Percentiles rank a stretch among this genome's conserved stretches.
Evolutionary conservation across 768 basidiomycete species (phyloP).

Genomic region (Lactarius deliciosus): DNA sequence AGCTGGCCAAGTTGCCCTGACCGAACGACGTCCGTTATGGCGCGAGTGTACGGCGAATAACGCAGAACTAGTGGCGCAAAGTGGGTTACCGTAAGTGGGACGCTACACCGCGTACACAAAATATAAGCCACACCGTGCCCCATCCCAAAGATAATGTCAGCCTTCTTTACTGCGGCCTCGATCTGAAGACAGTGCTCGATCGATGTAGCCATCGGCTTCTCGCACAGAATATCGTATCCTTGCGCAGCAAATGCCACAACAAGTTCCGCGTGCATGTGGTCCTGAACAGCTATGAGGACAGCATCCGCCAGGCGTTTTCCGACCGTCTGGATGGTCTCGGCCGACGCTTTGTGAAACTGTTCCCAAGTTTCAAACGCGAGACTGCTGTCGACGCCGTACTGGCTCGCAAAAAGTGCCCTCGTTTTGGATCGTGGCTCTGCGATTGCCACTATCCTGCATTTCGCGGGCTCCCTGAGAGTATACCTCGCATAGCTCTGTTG

Average conservation of each 20-base stretch:
- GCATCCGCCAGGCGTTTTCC: conserved; percentile 81
- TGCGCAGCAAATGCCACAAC: conserved; percentile 72
- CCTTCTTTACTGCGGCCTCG: conserved; percentile 65
- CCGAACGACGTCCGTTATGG: conserved; percentile 65
- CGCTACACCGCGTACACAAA: not conserved
- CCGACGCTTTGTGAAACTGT: conserved; percentile 66
- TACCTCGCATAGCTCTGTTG: conserved; percentile 62
- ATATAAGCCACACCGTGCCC: conserved; percentile 63
- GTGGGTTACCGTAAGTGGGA: not conserved
- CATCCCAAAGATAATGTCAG: conserved; percentile 78
- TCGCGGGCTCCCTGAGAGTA: conserved; percentile 55
- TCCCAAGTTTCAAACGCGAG: conserved; percentile 72
- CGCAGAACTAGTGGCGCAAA: conserved; percentile 66
- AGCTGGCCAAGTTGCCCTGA: conserved; percentile 74
- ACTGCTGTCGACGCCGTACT: conserved; percentile 61
- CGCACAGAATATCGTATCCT: conserved; percentile 87
- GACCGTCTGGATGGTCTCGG: conserved; percentile 58
- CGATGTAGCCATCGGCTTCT: conserved; percentile 88
- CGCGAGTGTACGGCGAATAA: conserved; percentile 81
- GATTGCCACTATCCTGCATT: conserved; percentile 78
- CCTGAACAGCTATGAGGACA: conserved; percentile 77
- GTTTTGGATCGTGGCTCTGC: conserved; percentile 79
- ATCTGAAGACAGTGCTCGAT: conserved; percentile 73
- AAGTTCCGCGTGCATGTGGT: conserved; percentile 74
- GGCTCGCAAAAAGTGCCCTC: conserved; percentile 52